Base-by-base conservation (phyloP, 1,139 yeast genomes). In the Arxiozyma telluris region DNA sequence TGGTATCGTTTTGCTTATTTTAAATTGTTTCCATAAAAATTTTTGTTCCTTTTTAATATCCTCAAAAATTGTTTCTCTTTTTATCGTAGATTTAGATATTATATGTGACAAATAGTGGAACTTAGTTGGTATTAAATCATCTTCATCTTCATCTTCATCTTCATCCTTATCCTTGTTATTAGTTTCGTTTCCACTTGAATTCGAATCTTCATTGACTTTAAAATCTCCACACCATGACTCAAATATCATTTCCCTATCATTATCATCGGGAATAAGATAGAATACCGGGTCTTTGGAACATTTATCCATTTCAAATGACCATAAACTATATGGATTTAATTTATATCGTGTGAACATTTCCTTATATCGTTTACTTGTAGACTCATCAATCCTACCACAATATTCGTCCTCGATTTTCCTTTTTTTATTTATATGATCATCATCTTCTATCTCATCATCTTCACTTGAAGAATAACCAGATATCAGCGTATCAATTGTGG, bases 71-170 rank as follows among this genome's bases (percentile, higher is more conserved):
- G 68, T 64, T 6, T 51, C 54, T 15, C 44, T 56, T 1, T 38
- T 41, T 1, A 66, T 59, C 1, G 50, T 50, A 20, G 64, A 50
- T 47, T 65, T 66, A 15, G 65, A 62, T 12, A 67, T 58, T 12
- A 67, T 61, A 41, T 67, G 70, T 8, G 71, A 61, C 46, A 67
- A 50, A 49, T 67, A 67, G 50, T 67, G 71, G 46, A 54, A 67
- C 49, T 59, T 62, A 12, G 65, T 59, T 3, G 71, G 71, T 42
- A 61, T 62, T 15, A 62, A 47, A 4, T 51, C 55, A 1, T 59
- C 64, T 1, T 55, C 61, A 3, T 53, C 61, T 3, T 53, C 58
- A 6, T 54, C 60, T 20, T 51, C 57, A 1, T 45, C 53, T 8
- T 54, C 56, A 11, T 48, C 54, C 9, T 50, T 53, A 43, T 17